These are phyloP conservation scores for Pholiota conissans DNA, from an alignment of 768 basidiomycete genomes.

Conservation along the genomic window DNA sequence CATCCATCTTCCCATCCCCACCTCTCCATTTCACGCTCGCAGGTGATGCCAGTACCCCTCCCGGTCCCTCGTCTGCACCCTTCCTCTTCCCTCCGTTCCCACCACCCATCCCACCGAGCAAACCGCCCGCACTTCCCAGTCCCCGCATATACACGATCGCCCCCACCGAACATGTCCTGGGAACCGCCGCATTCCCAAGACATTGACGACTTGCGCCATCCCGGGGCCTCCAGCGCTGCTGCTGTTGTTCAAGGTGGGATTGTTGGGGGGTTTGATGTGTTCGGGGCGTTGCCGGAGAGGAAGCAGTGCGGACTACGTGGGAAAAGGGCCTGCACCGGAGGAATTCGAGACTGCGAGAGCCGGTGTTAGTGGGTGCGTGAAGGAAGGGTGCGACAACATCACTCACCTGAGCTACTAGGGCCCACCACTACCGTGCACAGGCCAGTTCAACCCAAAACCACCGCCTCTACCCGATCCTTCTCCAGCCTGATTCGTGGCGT, in stretches of 20 bases:
- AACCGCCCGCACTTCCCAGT: conserved; percentile 7
- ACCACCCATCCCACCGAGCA: too few relatives aligned
- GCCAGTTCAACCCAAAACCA: conserved; percentile 35
- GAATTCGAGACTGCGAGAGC: conserved; percentile 18
- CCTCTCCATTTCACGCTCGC: conserved; percentile 5
- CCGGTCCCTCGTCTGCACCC: conserved; percentile 8
- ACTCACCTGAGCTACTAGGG: conserved; percentile 21
- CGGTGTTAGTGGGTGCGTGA: too few relatives aligned
- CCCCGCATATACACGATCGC: not conserved
- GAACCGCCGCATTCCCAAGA: conserved; percentile 31
- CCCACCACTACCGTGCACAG: conserved; percentile 27
- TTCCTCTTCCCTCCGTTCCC: conserved; percentile 11
- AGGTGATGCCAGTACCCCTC: conserved; percentile 5
- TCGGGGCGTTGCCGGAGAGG: conserved; percentile 24
- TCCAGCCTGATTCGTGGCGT: too few relatives aligned
- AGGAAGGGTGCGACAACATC: too few relatives aligned
- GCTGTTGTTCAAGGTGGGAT: too few relatives aligned
- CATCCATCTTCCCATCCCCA: conserved; percentile 4
- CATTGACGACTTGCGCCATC: conserved; percentile 19
- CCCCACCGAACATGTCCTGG: conserved; percentile 12
- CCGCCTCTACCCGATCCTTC: too few relatives aligned
- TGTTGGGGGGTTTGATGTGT: conserved; percentile 9
- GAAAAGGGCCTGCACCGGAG: conserved; percentile 11
- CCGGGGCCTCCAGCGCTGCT: too few relatives aligned
- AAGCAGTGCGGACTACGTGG: conserved; percentile 23